phyloP scores from a whole-genome alignment of 2,329 filamentous ascomycete species.

The Aspergillus sp. region DNA sequence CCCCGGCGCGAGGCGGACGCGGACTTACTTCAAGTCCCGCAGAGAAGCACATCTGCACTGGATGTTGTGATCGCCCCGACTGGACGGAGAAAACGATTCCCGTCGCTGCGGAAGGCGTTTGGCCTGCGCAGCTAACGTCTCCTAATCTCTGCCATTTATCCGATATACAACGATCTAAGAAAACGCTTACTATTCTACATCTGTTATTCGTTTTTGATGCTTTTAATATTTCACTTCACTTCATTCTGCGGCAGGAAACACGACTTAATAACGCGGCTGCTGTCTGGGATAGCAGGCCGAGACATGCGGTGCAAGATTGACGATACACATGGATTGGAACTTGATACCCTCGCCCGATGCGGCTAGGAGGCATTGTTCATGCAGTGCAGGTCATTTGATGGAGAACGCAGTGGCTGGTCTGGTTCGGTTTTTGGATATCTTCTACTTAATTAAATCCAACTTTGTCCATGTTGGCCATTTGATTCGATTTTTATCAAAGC shows the following conservation, averaged over 20 bases:
- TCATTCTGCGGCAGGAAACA: too few relatives aligned
- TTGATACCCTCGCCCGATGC: constrained; percentile 12
- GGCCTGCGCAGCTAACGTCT: constrained; percentile 20
- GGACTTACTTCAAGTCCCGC: background rate
- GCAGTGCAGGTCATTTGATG: background rate
- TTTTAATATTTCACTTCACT: too few relatives aligned
- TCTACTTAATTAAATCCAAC: background rate
- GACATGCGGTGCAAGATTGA: background rate
- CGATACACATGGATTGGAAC: background rate
- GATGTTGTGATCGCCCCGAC: constrained; percentile 25
- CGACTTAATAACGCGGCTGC: background rate
- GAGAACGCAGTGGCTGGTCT: background rate
- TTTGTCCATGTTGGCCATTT: too few relatives aligned
- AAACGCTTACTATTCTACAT: too few relatives aligned
- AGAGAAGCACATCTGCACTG: constrained; percentile 6
- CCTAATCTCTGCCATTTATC: background rate
- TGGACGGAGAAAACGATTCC: constrained; percentile 39
- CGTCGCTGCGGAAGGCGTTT: constrained; percentile 36
- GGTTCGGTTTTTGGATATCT: background rate
- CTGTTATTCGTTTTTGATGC: too few relatives aligned
- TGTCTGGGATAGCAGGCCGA: constrained; percentile 1
- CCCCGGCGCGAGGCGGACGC: background rate
- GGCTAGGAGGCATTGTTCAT: too few relatives aligned
- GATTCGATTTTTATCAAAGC: too few relatives aligned
- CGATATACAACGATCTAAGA: too few relatives aligned